A percentile compares a stretch with the other conserved stretches of the same genome.
These are phyloP conservation scores for Spathaspora sp. DNA, from an alignment of 805 yeast genomes.

Conservation along the genomic window DNA sequence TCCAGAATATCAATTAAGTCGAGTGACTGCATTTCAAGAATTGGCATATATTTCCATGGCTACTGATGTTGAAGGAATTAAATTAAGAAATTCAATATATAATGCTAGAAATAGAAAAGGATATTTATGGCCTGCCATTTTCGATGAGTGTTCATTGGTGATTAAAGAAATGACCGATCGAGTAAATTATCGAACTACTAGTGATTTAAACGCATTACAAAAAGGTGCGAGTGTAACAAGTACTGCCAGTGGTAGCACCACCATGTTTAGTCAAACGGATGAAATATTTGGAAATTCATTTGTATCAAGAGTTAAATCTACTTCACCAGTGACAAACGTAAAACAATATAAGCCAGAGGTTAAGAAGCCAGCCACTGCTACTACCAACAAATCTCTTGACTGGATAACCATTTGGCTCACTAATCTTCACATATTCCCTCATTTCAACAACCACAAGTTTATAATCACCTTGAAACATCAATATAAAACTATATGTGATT, in stretches of 20 bases:
- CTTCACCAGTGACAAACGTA: neutral
- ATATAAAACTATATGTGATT: constrained; percentile 1
- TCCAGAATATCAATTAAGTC: constrained; percentile 26
- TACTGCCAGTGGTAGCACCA: no score
- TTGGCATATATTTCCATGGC: constrained; percentile 60
- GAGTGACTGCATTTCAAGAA: constrained; percentile 73
- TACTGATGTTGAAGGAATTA: constrained; percentile 34
- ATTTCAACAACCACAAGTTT: neutral
- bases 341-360: neutral
- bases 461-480: neutral
- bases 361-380: neutral
- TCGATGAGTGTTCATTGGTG: constrained; percentile 57
- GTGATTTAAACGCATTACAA: constrained; percentile 28
- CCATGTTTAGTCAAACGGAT: constrained; percentile 6
- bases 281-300: constrained; percentile 38
- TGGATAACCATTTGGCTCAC: neutral
- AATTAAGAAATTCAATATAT: constrained; percentile 53
- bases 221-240: constrained; percentile 8
- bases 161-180: constrained; percentile 47
- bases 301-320: neutral
- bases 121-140: constrained; percentile 54
- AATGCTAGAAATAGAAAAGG: constrained; percentile 43
- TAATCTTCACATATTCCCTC: neutral
- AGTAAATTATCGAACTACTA: constrained; percentile 29
- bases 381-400: neutral